Evolutionary conservation across 192 early-diverging fungal species (phyloP).

Genomic region (Coemansia sp.): DNA sequence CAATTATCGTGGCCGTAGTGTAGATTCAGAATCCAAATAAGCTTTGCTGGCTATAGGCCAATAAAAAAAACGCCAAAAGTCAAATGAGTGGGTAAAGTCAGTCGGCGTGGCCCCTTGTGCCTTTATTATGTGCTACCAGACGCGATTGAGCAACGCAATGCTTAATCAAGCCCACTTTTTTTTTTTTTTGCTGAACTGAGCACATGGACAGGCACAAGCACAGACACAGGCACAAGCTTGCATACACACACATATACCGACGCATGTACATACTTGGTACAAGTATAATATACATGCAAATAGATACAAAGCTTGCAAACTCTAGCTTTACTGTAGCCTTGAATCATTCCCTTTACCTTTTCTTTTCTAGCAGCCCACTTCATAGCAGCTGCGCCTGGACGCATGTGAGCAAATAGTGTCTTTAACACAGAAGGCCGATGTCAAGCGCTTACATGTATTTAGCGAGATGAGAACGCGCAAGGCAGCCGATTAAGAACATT

Average conservation of each 20-base stretch:
- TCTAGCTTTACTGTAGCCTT: background rate
- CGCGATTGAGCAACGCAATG: background rate
- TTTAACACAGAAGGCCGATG: background rate
- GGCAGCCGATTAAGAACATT: background rate
- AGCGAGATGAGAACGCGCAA: no score
- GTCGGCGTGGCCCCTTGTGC: background rate
- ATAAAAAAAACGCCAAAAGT: background rate
- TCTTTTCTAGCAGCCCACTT: no score
- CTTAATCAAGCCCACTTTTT: background rate
- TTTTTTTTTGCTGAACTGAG: background rate
- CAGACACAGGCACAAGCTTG: no score
- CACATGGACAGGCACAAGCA: background rate
- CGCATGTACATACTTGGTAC: background rate
- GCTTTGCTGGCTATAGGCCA: no score
- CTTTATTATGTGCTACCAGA: background rate
- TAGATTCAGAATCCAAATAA: no score
- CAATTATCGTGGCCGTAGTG: no score
- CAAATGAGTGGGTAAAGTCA: slow-evolving; percentile 1
- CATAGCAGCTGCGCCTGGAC: background rate
- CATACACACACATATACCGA: background rate
- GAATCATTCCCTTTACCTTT: no score
- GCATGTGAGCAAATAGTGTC: background rate
- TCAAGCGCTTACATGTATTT: background rate
- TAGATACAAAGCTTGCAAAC: background rate
- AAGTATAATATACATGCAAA: background rate